Evolutionary conservation across 2,329 filamentous ascomycete species (phyloP).

Genomic region (Aspergillus versicolor): DNA sequence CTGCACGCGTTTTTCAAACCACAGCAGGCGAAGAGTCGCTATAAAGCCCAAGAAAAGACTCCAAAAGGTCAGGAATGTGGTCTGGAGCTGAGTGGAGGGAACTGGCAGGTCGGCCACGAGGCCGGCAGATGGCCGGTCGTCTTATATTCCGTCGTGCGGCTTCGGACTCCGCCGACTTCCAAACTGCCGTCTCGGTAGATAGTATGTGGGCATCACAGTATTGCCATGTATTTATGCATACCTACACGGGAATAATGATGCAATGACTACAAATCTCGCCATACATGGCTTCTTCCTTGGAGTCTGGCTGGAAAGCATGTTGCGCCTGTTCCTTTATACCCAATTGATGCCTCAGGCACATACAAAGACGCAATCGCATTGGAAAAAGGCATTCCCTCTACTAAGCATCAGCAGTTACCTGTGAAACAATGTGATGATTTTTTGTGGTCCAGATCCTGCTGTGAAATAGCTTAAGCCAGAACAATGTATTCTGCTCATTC

Average conservation of each 20-base stretch:
- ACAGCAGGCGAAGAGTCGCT: neutral
- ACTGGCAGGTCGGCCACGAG: constrained; percentile 8
- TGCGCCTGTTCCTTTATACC: neutral
- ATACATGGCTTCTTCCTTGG: neutral
- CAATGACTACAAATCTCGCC: neutral
- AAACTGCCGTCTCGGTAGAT: neutral
- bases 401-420: neutral
- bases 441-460: neutral
- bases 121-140: constrained; percentile 13
- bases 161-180: constrained; percentile 21
- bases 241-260: neutral
- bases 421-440: neutral
- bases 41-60: neutral
- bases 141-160: constrained; percentile 11
- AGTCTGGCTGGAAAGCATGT: neutral
- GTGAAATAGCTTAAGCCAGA: neutral
- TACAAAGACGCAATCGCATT: neutral
- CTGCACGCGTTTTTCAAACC: neutral
- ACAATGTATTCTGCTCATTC: neutral
- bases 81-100: constrained; percentile 6
- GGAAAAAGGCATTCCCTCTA: neutral
- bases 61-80: neutral
- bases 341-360: neutral
- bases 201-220: neutral
- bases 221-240: neutral